Evolutionary conservation across 2,329 filamentous ascomycete species (phyloP).

Genomic region (Fusarium oxysporum): DNA sequence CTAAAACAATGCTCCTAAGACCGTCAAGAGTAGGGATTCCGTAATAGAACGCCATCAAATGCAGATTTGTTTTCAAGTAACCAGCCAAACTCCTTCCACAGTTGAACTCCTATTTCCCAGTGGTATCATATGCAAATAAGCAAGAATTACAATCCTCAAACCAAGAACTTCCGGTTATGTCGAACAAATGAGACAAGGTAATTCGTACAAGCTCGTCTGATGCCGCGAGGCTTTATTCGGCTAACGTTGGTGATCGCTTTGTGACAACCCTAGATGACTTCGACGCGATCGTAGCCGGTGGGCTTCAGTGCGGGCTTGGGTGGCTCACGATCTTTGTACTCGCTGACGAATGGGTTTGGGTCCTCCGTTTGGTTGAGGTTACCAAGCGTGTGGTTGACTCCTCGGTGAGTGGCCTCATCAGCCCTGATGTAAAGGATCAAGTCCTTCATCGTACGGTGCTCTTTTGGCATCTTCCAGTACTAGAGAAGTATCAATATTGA

Average conservation of each 20-base stretch:
- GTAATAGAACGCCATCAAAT: conserved; percentile 1
- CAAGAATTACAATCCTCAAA: neutral
- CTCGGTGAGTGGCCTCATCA: conserved; percentile 90
- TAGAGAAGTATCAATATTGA: conserved; percentile 32
- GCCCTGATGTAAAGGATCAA: conserved; percentile 88
- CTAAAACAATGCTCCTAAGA: neutral
- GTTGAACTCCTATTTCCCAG: conserved; percentile 13
- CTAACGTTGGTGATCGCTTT: neutral
- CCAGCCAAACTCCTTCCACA: neutral
- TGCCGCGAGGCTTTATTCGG: neutral
- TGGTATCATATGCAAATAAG: conserved; percentile 22
- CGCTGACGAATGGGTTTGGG: conserved; percentile 90
- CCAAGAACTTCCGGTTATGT: neutral
- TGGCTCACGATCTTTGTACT: conserved; percentile 76
- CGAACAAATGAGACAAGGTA: neutral
- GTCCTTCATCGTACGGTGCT: conserved; percentile 83
- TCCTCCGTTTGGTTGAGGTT: conserved; percentile 88
- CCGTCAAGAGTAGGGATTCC: conserved; percentile 30
- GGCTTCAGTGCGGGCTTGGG: conserved; percentile 76
- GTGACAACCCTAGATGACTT: conserved; percentile 69
- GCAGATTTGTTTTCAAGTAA: neutral
- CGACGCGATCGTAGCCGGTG: conserved; percentile 83
- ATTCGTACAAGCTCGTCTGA: conserved; percentile 3
- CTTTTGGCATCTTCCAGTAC: conserved; percentile 96
- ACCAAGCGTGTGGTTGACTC: conserved; percentile 94